These are phyloP conservation scores for Sedum album DNA, from an alignment of 164 flowering plant species.

Conservation along the genomic window DNA sequence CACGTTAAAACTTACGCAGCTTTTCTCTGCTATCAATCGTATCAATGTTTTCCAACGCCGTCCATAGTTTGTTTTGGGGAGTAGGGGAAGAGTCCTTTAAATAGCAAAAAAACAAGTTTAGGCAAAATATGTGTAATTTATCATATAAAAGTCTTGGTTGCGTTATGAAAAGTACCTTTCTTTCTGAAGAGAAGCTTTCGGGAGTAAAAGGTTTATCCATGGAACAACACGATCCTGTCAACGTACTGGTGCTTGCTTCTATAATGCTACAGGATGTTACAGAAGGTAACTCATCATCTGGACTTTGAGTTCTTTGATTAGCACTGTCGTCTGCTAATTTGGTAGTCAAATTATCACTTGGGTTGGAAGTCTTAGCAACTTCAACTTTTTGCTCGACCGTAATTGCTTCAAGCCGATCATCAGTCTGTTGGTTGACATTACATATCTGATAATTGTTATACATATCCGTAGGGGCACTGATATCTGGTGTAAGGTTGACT, in stretches of 20 bases:
- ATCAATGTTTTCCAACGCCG: conserved; percentile 7
- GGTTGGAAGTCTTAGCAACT: not conserved
- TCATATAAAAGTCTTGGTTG: too few relatives aligned
- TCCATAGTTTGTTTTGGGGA: not conserved
- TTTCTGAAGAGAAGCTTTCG: not conserved
- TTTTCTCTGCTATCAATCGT: not conserved
- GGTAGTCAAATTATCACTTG: not conserved
- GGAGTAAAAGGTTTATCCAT: not conserved
- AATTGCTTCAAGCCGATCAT: not conserved
- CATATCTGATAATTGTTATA: not conserved
- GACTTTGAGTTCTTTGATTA: not conserved
- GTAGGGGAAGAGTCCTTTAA: not conserved
- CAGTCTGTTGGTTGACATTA: not conserved
- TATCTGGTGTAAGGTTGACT: not conserved
- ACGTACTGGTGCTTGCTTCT: not conserved
- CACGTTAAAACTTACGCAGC: not conserved
- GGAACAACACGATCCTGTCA: not conserved
- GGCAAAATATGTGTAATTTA: not conserved
- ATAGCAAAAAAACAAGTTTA: not conserved
- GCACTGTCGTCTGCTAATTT: not conserved
- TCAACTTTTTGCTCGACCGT: not conserved
- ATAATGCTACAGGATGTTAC: not conserved
- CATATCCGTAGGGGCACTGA: not conserved
- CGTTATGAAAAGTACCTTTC: not conserved
- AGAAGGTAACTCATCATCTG: not conserved